Evolutionary conservation across 2,329 filamentous ascomycete species (phyloP).

Genomic region (Claviceps spartinae): DNA sequence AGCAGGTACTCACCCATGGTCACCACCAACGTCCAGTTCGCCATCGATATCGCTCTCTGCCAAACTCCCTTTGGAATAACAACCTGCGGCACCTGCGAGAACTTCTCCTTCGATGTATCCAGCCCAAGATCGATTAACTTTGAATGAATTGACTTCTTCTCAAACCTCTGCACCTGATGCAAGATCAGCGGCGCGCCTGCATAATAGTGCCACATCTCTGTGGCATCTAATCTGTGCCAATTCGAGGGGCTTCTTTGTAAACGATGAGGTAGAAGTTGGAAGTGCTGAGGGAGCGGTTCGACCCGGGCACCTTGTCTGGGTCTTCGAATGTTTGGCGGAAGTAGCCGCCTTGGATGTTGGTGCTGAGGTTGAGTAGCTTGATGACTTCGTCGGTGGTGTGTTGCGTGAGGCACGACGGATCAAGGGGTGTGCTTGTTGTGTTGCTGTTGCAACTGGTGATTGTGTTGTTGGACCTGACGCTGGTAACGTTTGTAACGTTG

Average conservation of each 20-base stretch:
- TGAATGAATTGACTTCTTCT: too few relatives aligned
- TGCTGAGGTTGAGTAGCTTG: slow-evolving; percentile 24
- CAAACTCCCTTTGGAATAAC: slow-evolving; percentile 27
- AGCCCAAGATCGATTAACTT: slow-evolving; percentile 30
- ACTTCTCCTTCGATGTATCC: slow-evolving; percentile 22
- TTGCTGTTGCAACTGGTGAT: neutral
- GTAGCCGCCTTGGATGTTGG: slow-evolving; percentile 36
- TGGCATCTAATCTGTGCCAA: slow-evolving; percentile 35
- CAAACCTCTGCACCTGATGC: slow-evolving; percentile 21
- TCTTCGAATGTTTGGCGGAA: slow-evolving; percentile 34
- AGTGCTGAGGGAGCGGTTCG: slow-evolving; percentile 30
- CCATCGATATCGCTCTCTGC: slow-evolving; percentile 27
- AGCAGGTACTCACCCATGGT: slow-evolving; percentile 7
- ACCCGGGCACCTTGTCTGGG: slow-evolving; percentile 5
- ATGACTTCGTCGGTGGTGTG: slow-evolving; percentile 27
- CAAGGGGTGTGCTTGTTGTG: neutral
- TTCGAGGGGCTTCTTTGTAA: slow-evolving; percentile 25
- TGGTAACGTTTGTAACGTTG: too few relatives aligned
- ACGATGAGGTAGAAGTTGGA: slow-evolving; percentile 37
- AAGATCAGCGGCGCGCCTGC: slow-evolving; percentile 35
- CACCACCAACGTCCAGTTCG: slow-evolving; percentile 33
- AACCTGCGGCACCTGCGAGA: slow-evolving; percentile 27
- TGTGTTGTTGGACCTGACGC: neutral
- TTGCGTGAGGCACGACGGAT: neutral
- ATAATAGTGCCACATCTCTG: slow-evolving; percentile 40